Percentiles rank a stretch among this genome's conserved stretches.
These are phyloP conservation scores for Fonsecaea multimorphosa DNA, from an alignment of 2,329 filamentous ascomycete species.

Conservation along the genomic window DNA sequence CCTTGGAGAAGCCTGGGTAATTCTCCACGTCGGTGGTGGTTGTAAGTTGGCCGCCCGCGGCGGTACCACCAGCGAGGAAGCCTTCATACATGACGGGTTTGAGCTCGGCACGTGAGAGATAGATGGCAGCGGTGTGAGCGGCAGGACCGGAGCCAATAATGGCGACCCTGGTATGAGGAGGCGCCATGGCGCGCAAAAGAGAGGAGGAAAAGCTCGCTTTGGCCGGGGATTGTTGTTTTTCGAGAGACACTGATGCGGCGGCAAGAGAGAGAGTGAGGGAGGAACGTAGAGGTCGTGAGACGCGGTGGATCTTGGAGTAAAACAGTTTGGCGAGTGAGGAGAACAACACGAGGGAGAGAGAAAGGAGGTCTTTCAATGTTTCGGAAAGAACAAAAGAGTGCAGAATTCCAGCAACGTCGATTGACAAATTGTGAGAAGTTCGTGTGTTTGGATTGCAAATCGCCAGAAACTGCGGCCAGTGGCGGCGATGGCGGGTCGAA, in stretches of 20 bases:
- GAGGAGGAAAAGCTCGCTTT: conserved; percentile 43
- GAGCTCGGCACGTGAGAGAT: conserved; percentile 91
- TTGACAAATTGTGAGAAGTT: conserved; percentile 14
- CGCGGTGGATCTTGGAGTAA: conserved; percentile 74
- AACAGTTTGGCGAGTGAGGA: conserved; percentile 80
- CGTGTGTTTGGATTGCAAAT: conserved; percentile 19
- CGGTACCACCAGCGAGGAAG: conserved; percentile 96
- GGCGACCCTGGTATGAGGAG: conserved; percentile 38
- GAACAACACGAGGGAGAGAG: background rate
- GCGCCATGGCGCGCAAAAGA: conserved; percentile 76
- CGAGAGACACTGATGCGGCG: conserved; percentile 69
- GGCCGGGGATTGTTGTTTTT: conserved; percentile 58
- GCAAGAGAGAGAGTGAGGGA: conserved; percentile 74
- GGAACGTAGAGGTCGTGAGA: conserved; percentile 68
- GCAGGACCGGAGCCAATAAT: conserved; percentile 92
- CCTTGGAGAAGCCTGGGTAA: conserved; percentile 91
- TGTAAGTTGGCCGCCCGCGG: conserved; percentile 93
- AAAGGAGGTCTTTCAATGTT: background rate
- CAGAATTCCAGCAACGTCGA: conserved; percentile 23
- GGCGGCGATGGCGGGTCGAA: conserved; percentile 8
- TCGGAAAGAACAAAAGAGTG: conserved; percentile 6
- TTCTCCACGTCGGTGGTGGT: conserved; percentile 99
- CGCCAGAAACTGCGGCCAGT: conserved; percentile 1
- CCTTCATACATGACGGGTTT: conserved; percentile 97
- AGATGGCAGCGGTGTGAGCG: conserved; percentile 96